phyloP scores from a whole-genome alignment of 345 rosid genomes.

The Clarkia xantiana region DNA sequence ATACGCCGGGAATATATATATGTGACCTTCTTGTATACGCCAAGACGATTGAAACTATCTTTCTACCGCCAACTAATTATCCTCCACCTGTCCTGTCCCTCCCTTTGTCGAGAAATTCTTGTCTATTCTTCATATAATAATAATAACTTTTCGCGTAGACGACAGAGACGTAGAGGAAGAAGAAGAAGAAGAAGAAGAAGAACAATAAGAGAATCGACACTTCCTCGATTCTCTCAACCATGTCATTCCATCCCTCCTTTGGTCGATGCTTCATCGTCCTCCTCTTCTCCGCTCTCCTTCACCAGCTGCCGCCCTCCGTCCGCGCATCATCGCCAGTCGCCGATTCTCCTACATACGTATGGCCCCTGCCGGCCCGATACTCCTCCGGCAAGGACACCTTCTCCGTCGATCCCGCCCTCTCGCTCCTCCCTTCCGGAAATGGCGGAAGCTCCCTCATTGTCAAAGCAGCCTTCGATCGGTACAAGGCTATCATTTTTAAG shows the following conservation, averaged over 20 bases:
- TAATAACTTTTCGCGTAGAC: too few species aligned
- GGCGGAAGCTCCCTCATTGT: slow-evolving; percentile 44
- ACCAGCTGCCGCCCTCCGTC: neutral
- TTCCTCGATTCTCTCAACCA: slow-evolving; percentile 1
- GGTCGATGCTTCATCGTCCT: neutral
- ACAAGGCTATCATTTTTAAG: slow-evolving; percentile 47
- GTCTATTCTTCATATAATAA: too few species aligned
- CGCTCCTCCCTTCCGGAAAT: slow-evolving; percentile 30
- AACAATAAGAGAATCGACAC: too few species aligned
- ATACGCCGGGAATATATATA: too few species aligned
- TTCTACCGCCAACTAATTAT: too few species aligned
- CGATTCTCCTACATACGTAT: slow-evolving; percentile 35
- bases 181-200: too few species aligned
- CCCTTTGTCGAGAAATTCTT: too few species aligned
- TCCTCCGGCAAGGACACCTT: slow-evolving; percentile 42
- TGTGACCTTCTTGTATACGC: too few species aligned
- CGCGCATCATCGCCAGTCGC: slow-evolving; percentile 5
- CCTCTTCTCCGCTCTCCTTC: slow-evolving; percentile 9
- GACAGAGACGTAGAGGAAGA: too few species aligned
- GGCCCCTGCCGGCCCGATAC: slow-evolving; percentile 75
- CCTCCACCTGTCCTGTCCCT: too few species aligned
- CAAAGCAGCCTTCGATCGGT: slow-evolving; percentile 58
- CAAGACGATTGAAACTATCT: too few species aligned
- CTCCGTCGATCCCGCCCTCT: slow-evolving; percentile 52
- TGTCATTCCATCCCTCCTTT: neutral